Base-by-base conservation (phyloP, 495 filamentous ascomycete genomes). In the Aspergillus cavernicola region DNA sequence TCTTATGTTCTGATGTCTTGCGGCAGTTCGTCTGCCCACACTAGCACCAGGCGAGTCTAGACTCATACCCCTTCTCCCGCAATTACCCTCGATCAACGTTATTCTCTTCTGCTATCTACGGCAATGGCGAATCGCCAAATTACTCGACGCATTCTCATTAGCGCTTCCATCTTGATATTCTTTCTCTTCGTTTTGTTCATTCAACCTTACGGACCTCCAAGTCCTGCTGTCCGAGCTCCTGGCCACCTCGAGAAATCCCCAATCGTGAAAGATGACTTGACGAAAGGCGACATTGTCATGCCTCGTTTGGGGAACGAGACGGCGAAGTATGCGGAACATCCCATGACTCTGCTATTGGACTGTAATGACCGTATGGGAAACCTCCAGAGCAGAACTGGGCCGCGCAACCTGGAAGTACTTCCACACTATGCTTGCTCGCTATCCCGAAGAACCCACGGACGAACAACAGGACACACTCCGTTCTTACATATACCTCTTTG, bases 341-440 rank as follows among this genome's bases (percentile, higher is more conserved):
- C 10, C 2, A 12, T 2, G 11, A 19, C 18, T 32, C 8, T 22
- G 13, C 4, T 6, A 10, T 3, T n/a, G 19, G 22, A 11, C 12
- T n/a, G n/a, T n/a, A n/a, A n/a, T n/a, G n/a, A n/a, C n/a, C n/a
- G n/a, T n/a, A n/a, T n/a, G n/a, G 13, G 5, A 31, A 49, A 39
- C 38, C 39, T 51, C 15, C 60, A 92, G 88, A 72, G 92, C 88
- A 43, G 90, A 96, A 72, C 79, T 96, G 15, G 92, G 92, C 53
- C 86, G 89, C 59, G 85, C 90, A 22, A 84, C 88, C 18, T 96
- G 90, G 92, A 90, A 92, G 63, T 83, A 96, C 58, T 82, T 98
- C 62, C 93, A 98, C 70, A 98, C 95, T 1, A 93, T 89, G 67
- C 90, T 97, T 80, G 87, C 90, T 31, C 85, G 91, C 49, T 98